Conservation (phyloP, 2,329 filamentous ascomycete genomes). For the Colletotrichum sp. region DNA sequence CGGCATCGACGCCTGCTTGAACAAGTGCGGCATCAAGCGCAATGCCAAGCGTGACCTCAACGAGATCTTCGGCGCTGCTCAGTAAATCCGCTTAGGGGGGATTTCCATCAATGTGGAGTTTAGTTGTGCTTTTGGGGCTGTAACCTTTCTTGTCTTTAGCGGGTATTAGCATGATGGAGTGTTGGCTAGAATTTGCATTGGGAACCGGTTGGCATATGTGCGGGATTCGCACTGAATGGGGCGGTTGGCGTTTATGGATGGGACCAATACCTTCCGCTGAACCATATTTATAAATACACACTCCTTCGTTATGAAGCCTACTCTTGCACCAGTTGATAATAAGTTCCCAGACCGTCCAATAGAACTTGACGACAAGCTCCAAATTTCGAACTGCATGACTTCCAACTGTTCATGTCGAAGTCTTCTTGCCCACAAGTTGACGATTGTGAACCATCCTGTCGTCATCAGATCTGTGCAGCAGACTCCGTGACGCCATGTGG, state of each 20-base stretch:
- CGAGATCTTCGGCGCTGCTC: slow-evolving; percentile 19
- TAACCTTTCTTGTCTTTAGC: background rate
- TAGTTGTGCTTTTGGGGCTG: background rate
- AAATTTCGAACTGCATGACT: background rate
- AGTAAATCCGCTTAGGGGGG: background rate
- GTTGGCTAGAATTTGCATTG: background rate
- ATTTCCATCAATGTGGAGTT: background rate
- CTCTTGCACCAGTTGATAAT: background rate
- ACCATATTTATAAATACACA: background rate
- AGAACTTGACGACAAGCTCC: background rate
- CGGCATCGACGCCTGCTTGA: slow-evolving; percentile 55
- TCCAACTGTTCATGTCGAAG: background rate
- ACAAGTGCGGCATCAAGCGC: slow-evolving; percentile 48
- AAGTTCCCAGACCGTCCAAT: background rate
- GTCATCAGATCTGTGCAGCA: background rate
- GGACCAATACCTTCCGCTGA: background rate
- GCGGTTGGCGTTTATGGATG: background rate
- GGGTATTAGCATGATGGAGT: background rate
- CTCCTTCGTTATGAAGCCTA: background rate
- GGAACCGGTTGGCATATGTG: background rate
- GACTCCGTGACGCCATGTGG: background rate
- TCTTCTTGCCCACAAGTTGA: background rate
- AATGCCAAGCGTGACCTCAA: slow-evolving; percentile 34
- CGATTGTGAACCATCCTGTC: background rate
- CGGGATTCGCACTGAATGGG: background rate